A percentile compares a stretch with the other conserved stretches of the same genome.
phyloP scores from a whole-genome alignment of 1,139 yeast genomes.

The Ogataea hybrid region DNA sequence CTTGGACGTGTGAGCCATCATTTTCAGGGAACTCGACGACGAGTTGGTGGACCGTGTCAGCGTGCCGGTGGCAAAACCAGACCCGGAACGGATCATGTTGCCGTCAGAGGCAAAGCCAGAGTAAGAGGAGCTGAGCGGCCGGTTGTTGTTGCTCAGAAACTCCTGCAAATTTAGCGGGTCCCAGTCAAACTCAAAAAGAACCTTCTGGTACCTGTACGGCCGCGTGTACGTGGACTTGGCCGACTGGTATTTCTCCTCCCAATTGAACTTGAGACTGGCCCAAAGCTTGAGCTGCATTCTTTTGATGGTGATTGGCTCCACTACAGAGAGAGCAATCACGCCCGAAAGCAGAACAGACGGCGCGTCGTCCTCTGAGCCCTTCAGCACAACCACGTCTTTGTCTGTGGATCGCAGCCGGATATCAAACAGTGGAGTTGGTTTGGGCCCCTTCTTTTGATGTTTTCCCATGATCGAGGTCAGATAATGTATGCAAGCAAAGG shows the following conservation, averaged over 20 bases:
- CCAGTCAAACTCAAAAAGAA: slow-evolving; percentile 76
- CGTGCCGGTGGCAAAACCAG: slow-evolving; percentile 31
- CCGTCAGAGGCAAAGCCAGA: slow-evolving; percentile 5
- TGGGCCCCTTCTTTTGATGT: slow-evolving; percentile 19
- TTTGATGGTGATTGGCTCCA: slow-evolving; percentile 72
- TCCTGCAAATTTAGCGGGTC: slow-evolving; percentile 55
- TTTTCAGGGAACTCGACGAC: slow-evolving; percentile 29
- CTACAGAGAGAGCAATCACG: slow-evolving; percentile 68
- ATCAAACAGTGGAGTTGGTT: slow-evolving; percentile 51
- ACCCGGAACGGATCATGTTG: slow-evolving; percentile 6
- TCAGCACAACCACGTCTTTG: slow-evolving; percentile 75
- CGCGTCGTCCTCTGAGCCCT: slow-evolving; percentile 78
- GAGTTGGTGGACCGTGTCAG: slow-evolving; percentile 30
- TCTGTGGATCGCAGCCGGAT: slow-evolving; percentile 65
- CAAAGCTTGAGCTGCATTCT: slow-evolving; percentile 60
- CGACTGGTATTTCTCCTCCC: slow-evolving; percentile 51
- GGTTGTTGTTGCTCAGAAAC: slow-evolving; percentile 21
- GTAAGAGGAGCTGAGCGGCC: slow-evolving; percentile 21
- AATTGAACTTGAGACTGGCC: slow-evolving; percentile 59
- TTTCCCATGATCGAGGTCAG: slow-evolving; percentile 12
- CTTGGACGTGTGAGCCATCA: slow-evolving; percentile 11
- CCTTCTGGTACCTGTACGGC: slow-evolving; percentile 59
- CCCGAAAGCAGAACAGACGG: slow-evolving; percentile 76
- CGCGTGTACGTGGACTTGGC: slow-evolving; percentile 47
- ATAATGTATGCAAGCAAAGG: too few species aligned